These are phyloP conservation scores for Nakazawaea wickerhamii DNA, from an alignment of 805 yeast genomes.

Conservation along the genomic window DNA sequence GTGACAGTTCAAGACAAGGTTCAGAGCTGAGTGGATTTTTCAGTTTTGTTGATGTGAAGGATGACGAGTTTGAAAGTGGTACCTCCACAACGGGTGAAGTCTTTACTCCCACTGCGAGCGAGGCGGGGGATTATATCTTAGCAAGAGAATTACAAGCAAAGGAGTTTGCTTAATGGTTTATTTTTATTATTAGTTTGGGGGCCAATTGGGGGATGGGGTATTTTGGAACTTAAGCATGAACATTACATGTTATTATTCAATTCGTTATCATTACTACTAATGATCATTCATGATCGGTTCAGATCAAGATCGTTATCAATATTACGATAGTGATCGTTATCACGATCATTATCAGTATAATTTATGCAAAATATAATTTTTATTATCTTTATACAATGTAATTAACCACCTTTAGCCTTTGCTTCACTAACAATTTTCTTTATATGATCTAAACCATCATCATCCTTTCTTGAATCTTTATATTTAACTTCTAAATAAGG, in stretches of 20 bases:
- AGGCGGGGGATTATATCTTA: constrained; percentile 7
- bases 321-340: too few species aligned
- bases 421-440: constrained; percentile 46
- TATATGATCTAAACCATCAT: constrained; percentile 28
- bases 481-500: constrained; percentile 33
- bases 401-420: constrained; percentile 49
- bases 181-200: neutral
- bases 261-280: neutral
- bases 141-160: too few species aligned
- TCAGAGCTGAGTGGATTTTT: constrained; percentile 1
- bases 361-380: too few species aligned
- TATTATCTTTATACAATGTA: neutral
- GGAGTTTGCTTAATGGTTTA: neutral
- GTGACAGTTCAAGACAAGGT: neutral
- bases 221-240: neutral
- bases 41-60: constrained; percentile 5
- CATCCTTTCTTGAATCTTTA: constrained; percentile 19
- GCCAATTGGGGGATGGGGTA: neutral
- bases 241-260: neutral
- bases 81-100: neutral
- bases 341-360: too few species aligned
- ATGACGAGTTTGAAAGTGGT: constrained; percentile 1
- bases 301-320: too few species aligned
- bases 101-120: constrained; percentile 8
- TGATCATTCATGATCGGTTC: neutral